Evolutionary conservation across 2,329 filamentous ascomycete species (phyloP).

Genomic region (Pseudogymnoascus sp.): DNA sequence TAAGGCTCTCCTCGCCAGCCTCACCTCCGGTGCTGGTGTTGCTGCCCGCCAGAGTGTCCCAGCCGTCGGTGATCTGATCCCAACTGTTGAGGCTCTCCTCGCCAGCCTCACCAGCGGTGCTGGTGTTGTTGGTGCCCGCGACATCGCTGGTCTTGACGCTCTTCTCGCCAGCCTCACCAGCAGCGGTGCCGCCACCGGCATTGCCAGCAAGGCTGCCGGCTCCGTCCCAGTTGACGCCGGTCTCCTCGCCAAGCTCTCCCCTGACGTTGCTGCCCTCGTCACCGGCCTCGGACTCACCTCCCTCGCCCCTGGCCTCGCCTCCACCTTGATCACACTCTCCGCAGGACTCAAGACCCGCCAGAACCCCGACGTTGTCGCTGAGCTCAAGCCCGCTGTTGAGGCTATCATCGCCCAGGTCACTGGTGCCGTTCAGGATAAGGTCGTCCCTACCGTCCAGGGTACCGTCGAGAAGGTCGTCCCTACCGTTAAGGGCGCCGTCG

Average conservation of each 20-base stretch:
- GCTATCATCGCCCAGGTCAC: not conserved
- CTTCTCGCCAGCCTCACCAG: too few relatives aligned
- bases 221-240: not conserved
- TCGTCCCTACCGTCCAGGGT: not conserved
- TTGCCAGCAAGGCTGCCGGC: too few relatives aligned
- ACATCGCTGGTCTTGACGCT: not conserved
- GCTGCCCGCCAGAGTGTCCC: too few relatives aligned
- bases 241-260: not conserved
- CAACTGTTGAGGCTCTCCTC: not conserved
- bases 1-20: too few relatives aligned
- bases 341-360: not conserved
- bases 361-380: not conserved
- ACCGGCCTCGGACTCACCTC: not conserved
- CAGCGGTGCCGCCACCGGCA: too few relatives aligned
- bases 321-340: not conserved
- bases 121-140: not conserved
- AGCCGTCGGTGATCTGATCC: too few relatives aligned
- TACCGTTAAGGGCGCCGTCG: not conserved
- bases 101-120: not conserved
- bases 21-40: not conserved
- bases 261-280: not conserved
- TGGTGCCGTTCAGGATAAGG: not conserved
- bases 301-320: not conserved
- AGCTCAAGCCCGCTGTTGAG: not conserved
- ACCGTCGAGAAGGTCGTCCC: not conserved